phyloP scores from a whole-genome alignment of 768 basidiomycete genomes.

The Cystofilobasidium capitatum region DNA sequence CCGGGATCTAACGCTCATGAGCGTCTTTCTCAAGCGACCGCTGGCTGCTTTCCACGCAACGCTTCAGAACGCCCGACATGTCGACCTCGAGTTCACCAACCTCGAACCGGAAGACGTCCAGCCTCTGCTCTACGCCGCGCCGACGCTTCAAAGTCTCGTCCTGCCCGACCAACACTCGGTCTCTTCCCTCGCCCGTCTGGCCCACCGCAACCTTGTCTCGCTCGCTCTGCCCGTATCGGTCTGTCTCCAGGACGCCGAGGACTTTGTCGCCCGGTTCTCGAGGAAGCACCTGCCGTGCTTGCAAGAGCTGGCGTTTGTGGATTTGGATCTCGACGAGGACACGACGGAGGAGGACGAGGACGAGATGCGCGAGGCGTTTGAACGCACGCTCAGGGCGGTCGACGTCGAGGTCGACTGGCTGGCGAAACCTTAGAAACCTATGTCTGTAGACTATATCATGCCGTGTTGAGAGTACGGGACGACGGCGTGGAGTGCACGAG shows the following conservation, averaged over 20 bases:
- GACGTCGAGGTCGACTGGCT: neutral
- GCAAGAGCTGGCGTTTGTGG: neutral
- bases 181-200: neutral
- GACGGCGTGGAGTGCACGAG: too few species aligned
- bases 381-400: neutral
- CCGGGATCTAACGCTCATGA: neutral
- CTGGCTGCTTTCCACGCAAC: neutral
- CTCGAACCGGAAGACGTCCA: neutral
- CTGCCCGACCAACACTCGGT: neutral
- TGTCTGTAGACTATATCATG: too few species aligned
- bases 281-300: neutral
- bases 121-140: neutral
- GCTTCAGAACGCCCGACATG: neutral
- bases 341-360: neutral
- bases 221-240: neutral
- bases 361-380: neutral
- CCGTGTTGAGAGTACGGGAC: too few species aligned
- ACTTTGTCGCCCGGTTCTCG: neutral
- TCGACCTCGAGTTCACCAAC: slow-evolving; percentile 1
- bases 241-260: neutral
- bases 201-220: neutral
- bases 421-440: too few species aligned
- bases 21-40: neutral
- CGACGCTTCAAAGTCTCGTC: neutral
- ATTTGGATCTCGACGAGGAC: slow-evolving; percentile 1